Evolutionary conservation across 2,329 filamentous ascomycete species (phyloP), one percentile per base, ranked within the genome.

Genomic region (Aspergillus fumigatiaffinis): DNA sequence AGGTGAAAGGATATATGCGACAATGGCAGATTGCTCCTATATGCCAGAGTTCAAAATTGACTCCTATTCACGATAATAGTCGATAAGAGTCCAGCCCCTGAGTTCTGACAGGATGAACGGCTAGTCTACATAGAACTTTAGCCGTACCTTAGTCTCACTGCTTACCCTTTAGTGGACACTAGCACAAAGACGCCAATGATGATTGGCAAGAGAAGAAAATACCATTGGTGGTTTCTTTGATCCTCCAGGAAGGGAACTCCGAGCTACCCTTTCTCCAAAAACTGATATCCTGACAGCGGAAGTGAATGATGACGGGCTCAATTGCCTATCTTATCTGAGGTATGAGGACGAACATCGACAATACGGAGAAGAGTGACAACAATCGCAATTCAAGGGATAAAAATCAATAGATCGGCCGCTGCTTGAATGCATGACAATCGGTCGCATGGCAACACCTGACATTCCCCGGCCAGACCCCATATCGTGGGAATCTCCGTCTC

Each of bases 401-500:
- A 23, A 29, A 29, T 50, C 14, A 38, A 17, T n/a, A 29, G 47
- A 50, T 46, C 42, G 10, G 14, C 14, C 32, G 3, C 32, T n/a
- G 32, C 32, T 38, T 46, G 42, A 4, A 46, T 46, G 21, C 42
- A 9, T 23, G 21, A 23, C 42, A 12, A 23, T 46, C 42, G 42
- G 42, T 46, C 21, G 42, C 42, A 46, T 46, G 42, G 42, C 42
- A 46, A 46, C 42, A 17, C n/a, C 42, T 46, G 42, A 23, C 42
- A 46, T 46, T 46, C 42, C 32, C 32, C 32, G 7, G 17, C 32
- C 42, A 23, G 42, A 2, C 42, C 21, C n/a, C 42, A 23, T 20
- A 44, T 44, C 50, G 58, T 54, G 57, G 54, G 42, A 53, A 52
- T 57, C 28, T 21, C 59, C 57, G 58, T 56, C 54, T 38, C 42